Evolutionary conservation across 202 grass and related monocot genomes (phyloP), one percentile per base, ranked within the genome.

Genomic region (Hordeum pubiflorum): DNA sequence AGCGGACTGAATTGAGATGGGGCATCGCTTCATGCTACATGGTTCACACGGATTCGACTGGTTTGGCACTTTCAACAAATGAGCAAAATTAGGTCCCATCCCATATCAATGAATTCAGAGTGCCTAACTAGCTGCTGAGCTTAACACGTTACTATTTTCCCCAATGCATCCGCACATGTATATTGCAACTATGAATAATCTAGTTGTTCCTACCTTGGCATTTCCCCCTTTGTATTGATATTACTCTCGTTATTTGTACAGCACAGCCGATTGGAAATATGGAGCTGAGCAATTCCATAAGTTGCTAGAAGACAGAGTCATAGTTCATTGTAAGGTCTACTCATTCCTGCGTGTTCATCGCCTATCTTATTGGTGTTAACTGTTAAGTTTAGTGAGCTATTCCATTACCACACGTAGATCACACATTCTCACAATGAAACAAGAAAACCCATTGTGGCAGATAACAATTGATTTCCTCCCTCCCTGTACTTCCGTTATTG

Each of bases 281-380:
- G 96, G 84, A 66, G 90, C 92, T 40, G 84, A 96, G 59, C 90
- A 96, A 78, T 95, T 96, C 82, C 83, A 85, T 63, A 90, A 52
- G 54, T 76, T 68, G 78, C 89, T 99, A 74, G 74, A 81, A 3
- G 92, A 85, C 26, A 96, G 88, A 95, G 89, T 99, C 52, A 82
- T 99, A 46, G 96, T 95, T 88, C 96, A 99, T 88, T 88, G 96
- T 99, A 93, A 95, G 90, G 68, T 71, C 67, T 83, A 17, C 34
- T 27, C 75, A 20, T 11, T 39, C 60, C 10, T 6, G 9, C 18
- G 9, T 79, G 33, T 21, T 52, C 6, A 27, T 33, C 18, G 12
- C 54, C 58, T 73, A 4, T 75, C 14, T 52, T 38, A 38, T 31
- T 61, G 46, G 46, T 20, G 76, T 10, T 0, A 54, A n/a, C 50